Base-by-base conservation (phyloP, 106 monocot genomes). In the Dendrobium chrysotoxum region DNA sequence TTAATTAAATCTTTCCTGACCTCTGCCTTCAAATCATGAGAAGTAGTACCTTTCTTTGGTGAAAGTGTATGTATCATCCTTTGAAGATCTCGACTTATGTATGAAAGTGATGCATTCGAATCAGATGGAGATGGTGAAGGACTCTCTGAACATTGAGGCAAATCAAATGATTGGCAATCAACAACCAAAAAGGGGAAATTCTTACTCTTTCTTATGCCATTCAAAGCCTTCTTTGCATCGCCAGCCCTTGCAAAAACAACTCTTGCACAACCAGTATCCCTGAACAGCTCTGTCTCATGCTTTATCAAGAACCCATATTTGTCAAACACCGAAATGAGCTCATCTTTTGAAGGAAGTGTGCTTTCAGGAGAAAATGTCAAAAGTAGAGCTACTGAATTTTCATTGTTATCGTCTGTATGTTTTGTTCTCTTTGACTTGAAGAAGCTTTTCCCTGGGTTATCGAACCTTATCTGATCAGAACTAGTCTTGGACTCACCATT, bases 141-240 rank as follows among this genome's bases (percentile, higher is more conserved):
- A 47, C 45, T 47, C 13, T 50, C 21, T 17, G 83, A 9, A 4
- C 28, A 57, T 57, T 54, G 72, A 23, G 46, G 18, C 73, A 72
- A 35, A 79, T 68, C 17, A 28, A 54, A 53, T 79, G 78, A 79
- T 57, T 83, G 53, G 26, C 70, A 78, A 79, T 78, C 23, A 17
- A 57, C 23, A 28, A 76, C 4, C 72, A 68, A 11, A 83, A 78
- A n/a, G 28, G 44, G 46, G 13, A 76, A 47, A 46, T 76, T 45
- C 41, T 73, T 66, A n/a, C 66, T 28, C 40, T 13, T 74, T 83
- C 53, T 83, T 46, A 76, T 50, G 47, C 47, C 83, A 55, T 72
- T 83, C 23, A 83, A 79, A 44, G 83, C 83, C 73, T 83, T 83
- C 77, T 83, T 78, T 42, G 83, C 83, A 83, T 83, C 83, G 5